Percentiles rank a stretch among this genome's conserved stretches.
phyloP scores from a whole-genome alignment of 2,329 filamentous ascomycete genomes.

The Arachnomyces sp. region DNA sequence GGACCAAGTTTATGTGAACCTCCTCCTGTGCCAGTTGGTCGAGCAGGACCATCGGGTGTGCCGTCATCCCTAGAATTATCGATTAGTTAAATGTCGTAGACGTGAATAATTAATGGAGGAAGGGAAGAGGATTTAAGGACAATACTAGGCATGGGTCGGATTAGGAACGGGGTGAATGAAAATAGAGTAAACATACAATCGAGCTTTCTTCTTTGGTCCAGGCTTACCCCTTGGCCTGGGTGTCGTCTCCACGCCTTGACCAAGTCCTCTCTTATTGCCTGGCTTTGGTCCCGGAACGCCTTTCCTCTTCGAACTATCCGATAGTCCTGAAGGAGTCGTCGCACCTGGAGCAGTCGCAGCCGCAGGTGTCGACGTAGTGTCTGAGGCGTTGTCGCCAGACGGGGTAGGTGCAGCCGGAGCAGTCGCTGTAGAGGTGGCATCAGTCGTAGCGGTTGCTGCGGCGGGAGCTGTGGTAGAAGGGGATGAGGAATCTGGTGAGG shows the following conservation, averaged over 20 bases:
- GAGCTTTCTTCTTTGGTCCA: slow-evolving; percentile 91
- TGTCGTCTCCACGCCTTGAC: slow-evolving; percentile 49
- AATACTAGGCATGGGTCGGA: not conserved
- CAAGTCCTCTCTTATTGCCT: slow-evolving; percentile 51
- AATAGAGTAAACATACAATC: slow-evolving; percentile 61
- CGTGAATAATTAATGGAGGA: not conserved
- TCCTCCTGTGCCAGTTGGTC: slow-evolving; percentile 43
- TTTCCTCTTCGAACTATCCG: slow-evolving; percentile 56
- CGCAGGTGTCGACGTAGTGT: slow-evolving; percentile 33
- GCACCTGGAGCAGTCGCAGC: slow-evolving; percentile 30
- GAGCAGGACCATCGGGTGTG: slow-evolving; percentile 33
- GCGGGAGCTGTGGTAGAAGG: slow-evolving; percentile 7
- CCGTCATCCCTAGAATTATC: slow-evolving; percentile 42
- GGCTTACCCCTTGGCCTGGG: slow-evolving; percentile 78
- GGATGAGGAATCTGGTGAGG: slow-evolving; percentile 13
- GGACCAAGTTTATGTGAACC: slow-evolving; percentile 77
- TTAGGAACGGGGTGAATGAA: slow-evolving; percentile 4
- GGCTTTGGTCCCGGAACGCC: slow-evolving; percentile 62
- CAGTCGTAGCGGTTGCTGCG: slow-evolving; percentile 27
- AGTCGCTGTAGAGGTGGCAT: slow-evolving; percentile 29
- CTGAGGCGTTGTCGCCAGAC: slow-evolving; percentile 35
- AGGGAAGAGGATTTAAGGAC: not conserved
- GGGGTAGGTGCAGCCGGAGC: slow-evolving; percentile 23
- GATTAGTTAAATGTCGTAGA: slow-evolving; percentile 7
- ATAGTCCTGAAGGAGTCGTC: slow-evolving; percentile 33